Base-by-base conservation (phyloP, 306 rosid genomes). In the Glycine latifolia region DNA sequence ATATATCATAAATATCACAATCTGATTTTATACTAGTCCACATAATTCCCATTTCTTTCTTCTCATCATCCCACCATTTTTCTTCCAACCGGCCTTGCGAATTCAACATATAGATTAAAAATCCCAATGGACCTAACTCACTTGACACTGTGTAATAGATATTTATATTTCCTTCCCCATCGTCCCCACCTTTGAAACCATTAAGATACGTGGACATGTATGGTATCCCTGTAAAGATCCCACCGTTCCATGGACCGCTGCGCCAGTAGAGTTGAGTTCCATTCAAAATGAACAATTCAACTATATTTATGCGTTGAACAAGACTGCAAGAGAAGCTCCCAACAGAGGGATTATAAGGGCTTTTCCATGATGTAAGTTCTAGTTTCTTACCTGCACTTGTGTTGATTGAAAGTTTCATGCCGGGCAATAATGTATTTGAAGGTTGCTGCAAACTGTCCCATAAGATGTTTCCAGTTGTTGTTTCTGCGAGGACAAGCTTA, bases 391-490 rank as follows among this genome's bases (percentile, higher is more conserved):
- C n/a, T 6, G 75, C 53, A 16, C 7, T 75, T 56, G 0, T 41
- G 4, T 39, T 53, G 44, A 15, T 52, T 39, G 55, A 1, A 10
- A 87, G 41, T 65, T 82, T 79, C 85, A 79, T 82, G 2, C 17
- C 10, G 0, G 85, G 73, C 65, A 82, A 58, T 15, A 56, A 7
- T 65, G 66, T 5, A 44, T 82, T 7, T 16, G 87, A 58, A 52
- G 87, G 87, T 52, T 76, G 11, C 14, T 80, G 46, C 68, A 88
- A 83, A 77, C 87, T 88, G 26, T 62, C 61, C 89, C 91, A 88
- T 59, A 73, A 8, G 44, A 7, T 15, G 17, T 4, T 7, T n/a
- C 78, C 81, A 0, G 8, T 59, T 41, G 78, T 8, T 4, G 5
- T 37, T 37, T 37, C 41, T 37, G 3, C 5, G 3, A 37, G 41